Evolutionary conservation across 2,329 filamentous ascomycete genomes (phyloP).

Genomic region (Lecanicillium sp.): DNA sequence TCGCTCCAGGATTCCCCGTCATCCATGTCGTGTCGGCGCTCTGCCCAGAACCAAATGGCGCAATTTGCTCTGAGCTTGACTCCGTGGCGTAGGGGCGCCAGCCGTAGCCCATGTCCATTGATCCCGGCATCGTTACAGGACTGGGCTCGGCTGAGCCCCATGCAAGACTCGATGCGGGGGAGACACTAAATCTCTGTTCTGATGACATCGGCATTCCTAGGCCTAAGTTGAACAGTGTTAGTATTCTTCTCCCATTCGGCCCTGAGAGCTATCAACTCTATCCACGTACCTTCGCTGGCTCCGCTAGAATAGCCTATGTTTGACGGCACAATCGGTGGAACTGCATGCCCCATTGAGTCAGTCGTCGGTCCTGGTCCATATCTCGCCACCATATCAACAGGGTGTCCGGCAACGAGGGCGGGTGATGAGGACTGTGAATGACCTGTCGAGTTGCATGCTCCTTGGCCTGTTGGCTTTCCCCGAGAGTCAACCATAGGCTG

Average conservation of each 20-base stretch:
- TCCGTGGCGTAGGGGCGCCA: slow-evolving; percentile 3
- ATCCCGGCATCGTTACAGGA: not conserved
- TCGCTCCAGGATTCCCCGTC: not conserved
- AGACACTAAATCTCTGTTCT: slow-evolving; percentile 1
- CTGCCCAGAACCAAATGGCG: not conserved
- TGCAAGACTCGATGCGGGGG: not conserved
- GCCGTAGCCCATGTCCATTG: slow-evolving; percentile 3
- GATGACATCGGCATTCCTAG: not conserved
- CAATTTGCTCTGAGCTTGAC: not conserved
- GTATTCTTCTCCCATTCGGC: not conserved
- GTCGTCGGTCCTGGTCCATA: not conserved
- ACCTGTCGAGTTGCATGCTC: slow-evolving; percentile 32
- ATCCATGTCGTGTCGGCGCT: not conserved
- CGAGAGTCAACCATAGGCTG: slow-evolving; percentile 43
- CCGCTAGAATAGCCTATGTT: not conserved
- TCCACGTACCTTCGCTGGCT: slow-evolving; percentile 2
- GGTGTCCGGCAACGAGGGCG: slow-evolving; percentile 32
- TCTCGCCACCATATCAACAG: slow-evolving; percentile 26
- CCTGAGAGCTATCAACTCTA: not conserved
- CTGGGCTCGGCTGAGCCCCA: slow-evolving; percentile 5
- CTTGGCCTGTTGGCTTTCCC: slow-evolving; percentile 32
- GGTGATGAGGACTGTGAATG: slow-evolving; percentile 40
- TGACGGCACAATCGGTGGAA: not conserved
- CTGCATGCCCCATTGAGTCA: not conserved
- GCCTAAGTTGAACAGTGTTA: not conserved